Base-by-base conservation (phyloP, 306 rosid species). In the Prunus kanzakura region DNA sequence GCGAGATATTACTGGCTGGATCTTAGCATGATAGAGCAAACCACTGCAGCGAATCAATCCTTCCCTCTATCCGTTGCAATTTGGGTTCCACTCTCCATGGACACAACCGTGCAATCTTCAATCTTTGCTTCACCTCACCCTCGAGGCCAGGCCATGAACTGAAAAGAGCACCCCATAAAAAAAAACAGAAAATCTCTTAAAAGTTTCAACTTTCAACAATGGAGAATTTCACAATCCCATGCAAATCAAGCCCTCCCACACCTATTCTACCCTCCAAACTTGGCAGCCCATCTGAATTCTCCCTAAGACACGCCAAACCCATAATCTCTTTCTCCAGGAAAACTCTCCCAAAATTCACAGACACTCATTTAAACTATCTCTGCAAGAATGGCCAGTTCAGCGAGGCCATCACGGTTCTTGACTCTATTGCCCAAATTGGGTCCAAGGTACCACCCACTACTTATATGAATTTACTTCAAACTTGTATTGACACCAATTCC, bases 401-500 rank as follows among this genome's bases (percentile, higher is more conserved):
- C 52, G 97, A 95, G 71, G 97, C 90, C 69, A 75, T 92, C 51
- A 4, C 71, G 4, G 82, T 86, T 67, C 88, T 95, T 22, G 96
- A 92, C 57, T 77, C 92, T 51, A 25, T 95, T 4, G 82, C 92
- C 76, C 82, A 88, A 69, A 84, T 67, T 47, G 97, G 97, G 49
- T 84, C 83, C 29, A 84, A 84, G 86, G 82, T 90, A 11, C 81
- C 74, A 63, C 75, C 96, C 76, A 60, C 67, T 12, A 90, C 97
- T 11, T 92, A 80, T 57, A 82, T 89, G 78, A 90, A 86, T 46
- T 57, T 95, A 69, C 86, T 95, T 66, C 92, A 90, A 50, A 85
- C 87, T 65, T 95, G 99, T 77, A 92, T 95, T 73, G 96, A 92
- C 64, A 57, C 38, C 32, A 84, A 84, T 46, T 85, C 86, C 67